Percentiles rank a stretch among this genome's conserved stretches.
phyloP scores from a whole-genome alignment of 352 stramenopile species.

The Phytophthora megakarya region DNA sequence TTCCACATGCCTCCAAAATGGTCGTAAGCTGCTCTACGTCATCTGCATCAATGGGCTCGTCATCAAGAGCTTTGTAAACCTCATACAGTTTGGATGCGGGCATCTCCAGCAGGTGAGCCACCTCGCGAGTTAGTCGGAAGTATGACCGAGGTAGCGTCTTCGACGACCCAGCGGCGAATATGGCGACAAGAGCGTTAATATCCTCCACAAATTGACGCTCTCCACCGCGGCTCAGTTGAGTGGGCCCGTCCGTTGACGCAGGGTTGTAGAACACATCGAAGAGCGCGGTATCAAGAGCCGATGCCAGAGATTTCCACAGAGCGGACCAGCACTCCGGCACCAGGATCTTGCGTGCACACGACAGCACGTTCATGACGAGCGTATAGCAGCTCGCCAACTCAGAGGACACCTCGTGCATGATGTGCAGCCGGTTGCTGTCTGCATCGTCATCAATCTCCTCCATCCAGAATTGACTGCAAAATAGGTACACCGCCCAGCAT shows the following conservation, averaged over 20 bases:
- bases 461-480: conserved; percentile 36
- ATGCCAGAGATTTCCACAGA: conserved; percentile 44
- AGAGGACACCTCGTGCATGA: conserved; percentile 34
- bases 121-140: conserved; percentile 52
- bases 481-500: conserved; percentile 8
- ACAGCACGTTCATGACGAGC: conserved; percentile 35
- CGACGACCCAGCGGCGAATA: conserved; percentile 45
- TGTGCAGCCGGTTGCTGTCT: conserved; percentile 16
- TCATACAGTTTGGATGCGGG: conserved; percentile 42
- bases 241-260: neutral
- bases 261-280: conserved; percentile 40
- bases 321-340: conserved; percentile 30
- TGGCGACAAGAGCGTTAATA: conserved; percentile 33
- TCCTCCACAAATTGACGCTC: conserved; percentile 51
- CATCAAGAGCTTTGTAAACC: conserved; percentile 50
- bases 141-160: conserved; percentile 40
- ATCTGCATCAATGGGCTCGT: conserved; percentile 20
- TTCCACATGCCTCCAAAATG: conserved; percentile 69
- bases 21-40: conserved; percentile 66
- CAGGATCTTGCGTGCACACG: conserved; percentile 29
- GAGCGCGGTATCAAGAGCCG: conserved; percentile 43
- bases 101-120: conserved; percentile 53
- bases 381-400: conserved; percentile 42
- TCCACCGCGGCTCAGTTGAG: conserved; percentile 28
- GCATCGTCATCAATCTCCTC: conserved; percentile 18